phyloP scores from a whole-genome alignment of 1,284 basidiomycete species.

The Mycena sp. region DNA sequence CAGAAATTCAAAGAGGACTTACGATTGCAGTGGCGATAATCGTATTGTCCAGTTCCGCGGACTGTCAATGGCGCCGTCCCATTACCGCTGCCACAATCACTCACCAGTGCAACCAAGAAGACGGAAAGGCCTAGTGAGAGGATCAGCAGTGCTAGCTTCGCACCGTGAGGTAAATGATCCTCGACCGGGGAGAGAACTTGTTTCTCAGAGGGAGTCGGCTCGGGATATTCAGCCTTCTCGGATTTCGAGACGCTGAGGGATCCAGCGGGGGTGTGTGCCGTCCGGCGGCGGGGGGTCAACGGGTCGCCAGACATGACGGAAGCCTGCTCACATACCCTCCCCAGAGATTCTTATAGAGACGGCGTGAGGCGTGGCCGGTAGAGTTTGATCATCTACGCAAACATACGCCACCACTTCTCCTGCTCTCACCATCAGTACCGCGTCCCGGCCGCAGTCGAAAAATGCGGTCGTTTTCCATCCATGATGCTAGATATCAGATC shows the following conservation, averaged over 20 bases:
- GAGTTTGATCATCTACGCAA: no score
- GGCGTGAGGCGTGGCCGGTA: no score
- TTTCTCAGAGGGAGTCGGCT: no score
- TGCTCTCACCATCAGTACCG: no score
- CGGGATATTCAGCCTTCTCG: constrained; percentile 3
- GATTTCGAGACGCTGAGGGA: not conserved
- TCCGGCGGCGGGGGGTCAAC: constrained; percentile 24
- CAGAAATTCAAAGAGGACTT: not conserved
- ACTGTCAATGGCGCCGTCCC: no score
- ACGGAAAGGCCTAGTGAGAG: constrained; percentile 22
- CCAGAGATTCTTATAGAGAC: not conserved
- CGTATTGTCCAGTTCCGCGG: constrained; percentile 12
- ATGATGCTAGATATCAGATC: not conserved
- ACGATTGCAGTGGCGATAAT: constrained; percentile 21
- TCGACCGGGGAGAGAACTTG: not conserved
- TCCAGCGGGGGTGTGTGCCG: constrained; percentile 14
- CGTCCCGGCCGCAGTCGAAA: not conserved
- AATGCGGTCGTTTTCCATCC: not conserved
- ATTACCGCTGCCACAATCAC: not conserved
- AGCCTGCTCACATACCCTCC: not conserved
- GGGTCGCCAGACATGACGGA: constrained; percentile 3
- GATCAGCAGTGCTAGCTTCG: constrained; percentile 14
- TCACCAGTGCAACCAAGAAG: constrained; percentile 15
- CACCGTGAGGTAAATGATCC: constrained; percentile 13
- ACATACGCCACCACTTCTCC: not conserved